These are phyloP conservation scores for Drechslerella coelobrocha DNA, from an alignment of 2,329 filamentous ascomycete species.

Conservation along the genomic window DNA sequence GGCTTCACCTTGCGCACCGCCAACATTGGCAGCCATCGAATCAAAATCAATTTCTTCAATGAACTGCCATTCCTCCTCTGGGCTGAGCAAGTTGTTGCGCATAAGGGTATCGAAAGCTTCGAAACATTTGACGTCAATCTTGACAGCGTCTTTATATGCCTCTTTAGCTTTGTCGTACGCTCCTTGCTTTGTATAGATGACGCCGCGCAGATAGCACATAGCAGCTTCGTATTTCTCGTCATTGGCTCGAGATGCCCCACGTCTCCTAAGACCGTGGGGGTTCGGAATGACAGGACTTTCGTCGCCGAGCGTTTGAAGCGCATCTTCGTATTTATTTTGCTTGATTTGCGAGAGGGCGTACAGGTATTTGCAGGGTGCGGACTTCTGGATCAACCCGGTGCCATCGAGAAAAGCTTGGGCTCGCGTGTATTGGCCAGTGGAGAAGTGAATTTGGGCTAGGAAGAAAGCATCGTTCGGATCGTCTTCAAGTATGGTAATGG, in stretches of 20 bases:
- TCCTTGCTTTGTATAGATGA: slow-evolving; percentile 96
- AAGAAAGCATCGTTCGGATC: slow-evolving; percentile 94
- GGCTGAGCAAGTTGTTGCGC: slow-evolving; percentile 90
- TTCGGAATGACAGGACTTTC: slow-evolving; percentile 85
- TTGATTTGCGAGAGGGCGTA: slow-evolving; percentile 94
- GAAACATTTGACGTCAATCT: slow-evolving; percentile 97
- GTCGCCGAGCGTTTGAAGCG: slow-evolving; percentile 83
- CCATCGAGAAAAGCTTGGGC: slow-evolving; percentile 84
- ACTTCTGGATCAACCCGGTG: slow-evolving; percentile 80
- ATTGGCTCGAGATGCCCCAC: slow-evolving; percentile 62
- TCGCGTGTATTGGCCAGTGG: slow-evolving; percentile 90
- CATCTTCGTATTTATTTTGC: slow-evolving; percentile 87
- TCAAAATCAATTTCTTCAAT: slow-evolving; percentile 90
- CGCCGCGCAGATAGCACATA: slow-evolving; percentile 93
- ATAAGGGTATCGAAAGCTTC: slow-evolving; percentile 98
- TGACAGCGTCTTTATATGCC: slow-evolving; percentile 96
- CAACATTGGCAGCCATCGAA: slow-evolving; percentile 69
- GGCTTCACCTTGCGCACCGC: slow-evolving; percentile 67
- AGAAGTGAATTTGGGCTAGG: slow-evolving; percentile 98
- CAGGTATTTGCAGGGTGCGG: slow-evolving; percentile 87
- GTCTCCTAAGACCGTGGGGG: slow-evolving; percentile 66
- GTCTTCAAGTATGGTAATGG: slow-evolving; percentile 64
- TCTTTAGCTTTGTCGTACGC: slow-evolving; percentile 96
- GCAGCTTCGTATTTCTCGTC: slow-evolving; percentile 89
- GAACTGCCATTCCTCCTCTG: slow-evolving; percentile 88